Evolutionary conservation across 2,329 filamentous ascomycete species (phyloP).

Genomic region (Tolypocladium endophyticum): DNA sequence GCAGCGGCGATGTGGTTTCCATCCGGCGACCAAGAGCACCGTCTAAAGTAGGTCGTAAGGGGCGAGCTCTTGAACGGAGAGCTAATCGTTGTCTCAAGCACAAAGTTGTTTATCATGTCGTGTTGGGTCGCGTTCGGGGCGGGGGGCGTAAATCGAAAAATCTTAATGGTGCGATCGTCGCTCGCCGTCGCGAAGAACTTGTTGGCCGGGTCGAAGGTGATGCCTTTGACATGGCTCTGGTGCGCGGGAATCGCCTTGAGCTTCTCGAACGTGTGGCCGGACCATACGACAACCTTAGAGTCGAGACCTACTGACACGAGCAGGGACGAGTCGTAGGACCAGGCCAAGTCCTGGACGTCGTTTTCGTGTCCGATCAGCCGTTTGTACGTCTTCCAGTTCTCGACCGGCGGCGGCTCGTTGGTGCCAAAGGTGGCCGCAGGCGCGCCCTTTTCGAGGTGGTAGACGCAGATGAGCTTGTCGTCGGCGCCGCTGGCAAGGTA

Average conservation of each 20-base stretch:
- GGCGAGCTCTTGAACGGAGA: constrained; percentile 84
- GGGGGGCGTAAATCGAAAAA: constrained; percentile 89
- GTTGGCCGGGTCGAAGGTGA: constrained; percentile 96
- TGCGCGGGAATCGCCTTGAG: constrained; percentile 88
- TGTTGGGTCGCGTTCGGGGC: constrained; percentile 85
- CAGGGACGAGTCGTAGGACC: constrained; percentile 93
- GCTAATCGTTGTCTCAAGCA: constrained; percentile 83
- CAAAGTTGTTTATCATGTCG: constrained; percentile 94
- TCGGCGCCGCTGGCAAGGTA: constrained; percentile 96
- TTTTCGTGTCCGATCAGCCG: constrained; percentile 95
- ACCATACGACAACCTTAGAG: constrained; percentile 98
- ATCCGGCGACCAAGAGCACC: constrained; percentile 96
- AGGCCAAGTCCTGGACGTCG: constrained; percentile 94
- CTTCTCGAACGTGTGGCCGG: constrained; percentile 94
- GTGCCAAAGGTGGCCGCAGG: constrained; percentile 76
- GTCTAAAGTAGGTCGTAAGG: constrained; percentile 89
- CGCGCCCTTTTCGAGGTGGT: constrained; percentile 75
- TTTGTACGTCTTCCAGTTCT: constrained; percentile 96
- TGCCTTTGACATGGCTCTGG: constrained; percentile 96
- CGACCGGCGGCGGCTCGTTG: constrained; percentile 83
- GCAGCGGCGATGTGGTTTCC: constrained; percentile 94
- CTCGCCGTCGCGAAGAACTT: constrained; percentile 98
- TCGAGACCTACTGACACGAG: constrained; percentile 92
- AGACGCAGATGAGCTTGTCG: constrained; percentile 98
- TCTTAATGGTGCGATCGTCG: constrained; percentile 92